A percentile compares a stretch with the other conserved stretches of the same genome.
These are phyloP conservation scores for Zasmidium citrigriseum DNA, from an alignment of 2,329 filamentous ascomycete species.

Conservation along the genomic window DNA sequence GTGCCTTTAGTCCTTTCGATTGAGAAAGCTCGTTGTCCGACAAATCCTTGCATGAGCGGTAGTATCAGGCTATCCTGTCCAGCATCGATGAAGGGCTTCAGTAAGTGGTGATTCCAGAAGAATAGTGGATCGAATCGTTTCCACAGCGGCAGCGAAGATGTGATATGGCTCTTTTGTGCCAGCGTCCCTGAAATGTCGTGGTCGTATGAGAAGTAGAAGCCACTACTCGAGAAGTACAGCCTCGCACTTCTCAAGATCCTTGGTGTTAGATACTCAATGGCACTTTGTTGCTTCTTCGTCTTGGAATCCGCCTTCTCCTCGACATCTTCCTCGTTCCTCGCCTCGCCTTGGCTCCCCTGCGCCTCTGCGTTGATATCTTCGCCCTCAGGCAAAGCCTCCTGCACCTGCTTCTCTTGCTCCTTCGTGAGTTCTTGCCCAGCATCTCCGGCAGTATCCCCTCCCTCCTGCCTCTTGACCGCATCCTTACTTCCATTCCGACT, in stretches of 20 bases:
- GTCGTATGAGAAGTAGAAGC: conserved; percentile 96
- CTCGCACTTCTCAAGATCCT: conserved; percentile 83
- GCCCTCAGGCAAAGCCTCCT: conserved; percentile 30
- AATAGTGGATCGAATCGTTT: conserved; percentile 69
- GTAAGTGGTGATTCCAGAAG: conserved; percentile 87
- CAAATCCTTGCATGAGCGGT: conserved; percentile 90
- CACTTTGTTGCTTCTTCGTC: conserved; percentile 14
- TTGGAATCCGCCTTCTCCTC: conserved; percentile 7
- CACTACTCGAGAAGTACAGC: conserved; percentile 77
- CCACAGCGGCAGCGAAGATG: conserved; percentile 63
- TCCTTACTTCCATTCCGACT: conserved; percentile 78
- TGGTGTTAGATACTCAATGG: conserved; percentile 62
- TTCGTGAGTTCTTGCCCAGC: conserved; percentile 28
- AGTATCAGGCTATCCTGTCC: conserved; percentile 71
- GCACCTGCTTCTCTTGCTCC: conserved; percentile 35
- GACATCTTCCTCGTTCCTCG: not conserved
- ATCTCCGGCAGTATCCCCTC: conserved; percentile 60
- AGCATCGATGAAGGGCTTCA: conserved; percentile 71
- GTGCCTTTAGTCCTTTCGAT: conserved; percentile 27
- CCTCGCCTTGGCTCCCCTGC: conserved; percentile 29
- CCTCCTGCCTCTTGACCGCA: conserved; percentile 69
- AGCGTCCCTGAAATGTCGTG: conserved; percentile 79
- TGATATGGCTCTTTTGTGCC: conserved; percentile 41
- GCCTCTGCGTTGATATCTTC: conserved; percentile 17
- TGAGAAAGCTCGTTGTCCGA: conserved; percentile 81